Conservation (phyloP, 1,139 yeast species). For the Waltiozyma sp. region DNA sequence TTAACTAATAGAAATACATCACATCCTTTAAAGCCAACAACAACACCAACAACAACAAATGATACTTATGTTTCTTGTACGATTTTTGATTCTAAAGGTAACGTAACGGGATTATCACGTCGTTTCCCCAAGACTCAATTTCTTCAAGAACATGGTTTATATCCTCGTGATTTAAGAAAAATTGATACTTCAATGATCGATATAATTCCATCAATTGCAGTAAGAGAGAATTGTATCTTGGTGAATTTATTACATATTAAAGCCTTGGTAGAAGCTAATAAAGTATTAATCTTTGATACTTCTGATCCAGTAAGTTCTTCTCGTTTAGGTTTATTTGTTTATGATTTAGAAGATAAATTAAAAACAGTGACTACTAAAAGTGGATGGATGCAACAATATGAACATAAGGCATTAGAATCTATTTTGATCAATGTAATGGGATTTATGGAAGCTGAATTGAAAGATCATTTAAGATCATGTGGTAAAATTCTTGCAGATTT, state of each 20-base stretch:
- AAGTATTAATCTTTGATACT: conserved; percentile 74
- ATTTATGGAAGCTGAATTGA: conserved; percentile 76
- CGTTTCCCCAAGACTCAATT: conserved; percentile 71
- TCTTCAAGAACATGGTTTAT: conserved; percentile 59
- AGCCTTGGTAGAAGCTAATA: conserved; percentile 73
- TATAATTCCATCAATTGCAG: conserved; percentile 79
- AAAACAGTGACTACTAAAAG: conserved; percentile 5
- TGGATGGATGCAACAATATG: conserved; percentile 39
- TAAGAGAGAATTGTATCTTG: conserved; percentile 67
- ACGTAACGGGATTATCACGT: conserved; percentile 62
- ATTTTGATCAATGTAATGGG: conserved; percentile 78
- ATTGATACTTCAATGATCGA: conserved; percentile 85
- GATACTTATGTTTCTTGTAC: conserved; percentile 61
- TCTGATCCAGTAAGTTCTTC: conserved; percentile 44
- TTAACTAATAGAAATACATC: too few relatives aligned
- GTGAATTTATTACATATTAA: conserved; percentile 77
- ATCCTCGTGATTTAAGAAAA: conserved; percentile 76
- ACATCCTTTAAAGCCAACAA: too few relatives aligned
- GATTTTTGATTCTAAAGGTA: conserved; percentile 64
- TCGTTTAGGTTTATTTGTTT: conserved; percentile 70
- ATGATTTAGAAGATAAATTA: conserved; percentile 75
- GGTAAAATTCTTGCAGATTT: conserved; percentile 71
- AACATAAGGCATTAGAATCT: conserved; percentile 82
- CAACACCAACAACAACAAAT: conserved; percentile 29
- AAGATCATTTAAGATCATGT: conserved; percentile 59